Evolutionary conservation across 495 filamentous ascomycete genomes (phyloP), one percentile per base, ranked within the genome.

Genomic region (Penicillium crystallinum): DNA sequence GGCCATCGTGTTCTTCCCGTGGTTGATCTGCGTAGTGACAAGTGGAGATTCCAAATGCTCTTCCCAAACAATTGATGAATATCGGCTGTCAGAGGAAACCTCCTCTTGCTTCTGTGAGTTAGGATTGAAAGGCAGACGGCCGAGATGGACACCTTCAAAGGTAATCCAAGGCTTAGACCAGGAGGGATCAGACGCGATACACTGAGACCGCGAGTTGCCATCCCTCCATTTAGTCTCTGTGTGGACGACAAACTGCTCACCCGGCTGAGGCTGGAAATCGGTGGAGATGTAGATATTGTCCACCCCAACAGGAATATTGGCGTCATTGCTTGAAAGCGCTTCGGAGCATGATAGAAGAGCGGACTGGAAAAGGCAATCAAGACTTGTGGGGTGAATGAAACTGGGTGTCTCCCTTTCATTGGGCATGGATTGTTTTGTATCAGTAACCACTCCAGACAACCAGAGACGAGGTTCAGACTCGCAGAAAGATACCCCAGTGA

Each of bases 311-410:
- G 60, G 63, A 14, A 66, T 66, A 19, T 56, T 54, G 8, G 63
- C 57, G 3, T 56, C 40, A 17, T 52, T 46, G 47, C 43, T 61
- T 0, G 50, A 42, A 0, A 63, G 44, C 10, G 46, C 49, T 6
- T 66, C 53, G 0, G 60, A 63, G 25, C 50, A 53, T 4, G 60
- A 56, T 8, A 66, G 25, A 22, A 67, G 50, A 8, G 56, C 61
- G 10, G 55, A 42, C 18, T 73, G 68, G 37, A 73, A 63, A 22
- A 70, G 54, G 8, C 55, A 58, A 47, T 73, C 70, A 8, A 73
- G 58, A 5, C 61, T 61, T 1, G 66, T 65, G 6, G 68, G 70
- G 33, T 73, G 68, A n/a, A 73, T 57, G 8, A 67, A 49, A 40
- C 53, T 51, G 0, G 64, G 46, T 0, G 55, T 57, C 27, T 63